These are phyloP conservation scores for Dactylis glomerata DNA, from an alignment of 176 grass and related monocot genomes.

Conservation along the genomic window DNA sequence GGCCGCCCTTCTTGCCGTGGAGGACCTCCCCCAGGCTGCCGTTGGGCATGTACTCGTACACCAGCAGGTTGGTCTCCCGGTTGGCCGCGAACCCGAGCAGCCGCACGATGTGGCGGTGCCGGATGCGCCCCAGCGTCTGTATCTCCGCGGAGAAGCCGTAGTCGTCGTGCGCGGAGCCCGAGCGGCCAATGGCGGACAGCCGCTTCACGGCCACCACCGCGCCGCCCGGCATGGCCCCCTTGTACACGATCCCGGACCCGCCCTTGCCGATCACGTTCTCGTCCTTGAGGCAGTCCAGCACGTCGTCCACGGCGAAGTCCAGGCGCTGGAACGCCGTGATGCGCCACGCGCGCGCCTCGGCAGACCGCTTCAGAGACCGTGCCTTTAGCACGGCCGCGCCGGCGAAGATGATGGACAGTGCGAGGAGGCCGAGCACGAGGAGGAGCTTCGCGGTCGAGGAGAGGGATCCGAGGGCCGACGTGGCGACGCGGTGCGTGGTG, in stretches of 20 bases:
- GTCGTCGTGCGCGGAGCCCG: slow-evolving; percentile 63
- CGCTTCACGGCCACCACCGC: slow-evolving; percentile 80
- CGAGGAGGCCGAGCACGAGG: slow-evolving; percentile 65
- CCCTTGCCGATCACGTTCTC: slow-evolving; percentile 95
- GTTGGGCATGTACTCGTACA: slow-evolving; percentile 96
- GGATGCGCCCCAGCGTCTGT: slow-evolving; percentile 80
- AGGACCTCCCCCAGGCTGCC: slow-evolving; percentile 91
- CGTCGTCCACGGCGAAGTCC: slow-evolving; percentile 80
- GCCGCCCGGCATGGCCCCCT: slow-evolving; percentile 63
- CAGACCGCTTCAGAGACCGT: slow-evolving; percentile 55
- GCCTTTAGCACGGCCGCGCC: slow-evolving; percentile 76
- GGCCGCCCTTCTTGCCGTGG: slow-evolving; percentile 83
- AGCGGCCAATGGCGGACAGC: slow-evolving; percentile 57
- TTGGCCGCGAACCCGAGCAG: slow-evolving; percentile 82
- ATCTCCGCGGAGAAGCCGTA: slow-evolving; percentile 90
- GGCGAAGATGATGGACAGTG: slow-evolving; percentile 74
- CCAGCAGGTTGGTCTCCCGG: slow-evolving; percentile 72
- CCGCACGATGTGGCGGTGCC: slow-evolving; percentile 93
- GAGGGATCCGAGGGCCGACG: slow-evolving; percentile 37
- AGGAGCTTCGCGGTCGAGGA: slow-evolving; percentile 68
- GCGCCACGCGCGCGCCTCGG: slow-evolving; percentile 66
- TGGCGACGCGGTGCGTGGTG: slow-evolving; percentile 25
- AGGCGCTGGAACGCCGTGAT: slow-evolving; percentile 89
- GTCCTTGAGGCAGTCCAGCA: slow-evolving; percentile 80
- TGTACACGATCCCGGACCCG: slow-evolving; percentile 86